Evolutionary conservation across 768 basidiomycete species (phyloP), one percentile per base, ranked within the genome.

Genomic region (Kondoa malvinella): DNA sequence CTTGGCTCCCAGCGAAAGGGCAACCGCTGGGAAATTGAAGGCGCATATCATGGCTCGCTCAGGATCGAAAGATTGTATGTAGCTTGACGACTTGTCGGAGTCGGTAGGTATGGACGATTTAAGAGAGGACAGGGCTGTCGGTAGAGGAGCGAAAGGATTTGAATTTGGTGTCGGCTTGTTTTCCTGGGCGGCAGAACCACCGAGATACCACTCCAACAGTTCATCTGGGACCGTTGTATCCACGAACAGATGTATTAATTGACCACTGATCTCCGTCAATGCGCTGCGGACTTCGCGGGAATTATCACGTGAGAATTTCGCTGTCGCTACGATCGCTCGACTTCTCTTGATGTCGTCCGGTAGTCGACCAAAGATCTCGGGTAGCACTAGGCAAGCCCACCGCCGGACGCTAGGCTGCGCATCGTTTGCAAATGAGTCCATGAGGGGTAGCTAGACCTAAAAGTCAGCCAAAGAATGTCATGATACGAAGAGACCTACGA

Each of bases 11-110:
- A 95, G 80, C 0, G 91, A 87, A 3, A 91, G 81, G 2, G 85
- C 84, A 4, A 96, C 88, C 3, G 91, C 92, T 27, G 94, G 94
- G 74, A 88, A 87, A 78, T 95, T 90, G 78, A 89, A 91, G 3
- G 88, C 88, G 75, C 86, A 87, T 57, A 89, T 84, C 26, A 89
- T 79, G 1, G 87, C 83, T 14, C 89, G 84, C 62, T 86, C 82
- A 2, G 85, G 83, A 74, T 90, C 87, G 50, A 30, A 30, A 33
- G 30, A 30, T 60, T 50, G 61, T 50, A 50, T 50, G 40, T 50
- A 50, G 40, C 40, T 50, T 50, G 40, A 8, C 21, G 8, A 8
- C 21, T 50, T 8, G 40, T 8, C 40, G 40, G 40, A 16, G 66
- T 33, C 8, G 33, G 66, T 17, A 68, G 56, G 4, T 63, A 68